phyloP scores from a whole-genome alignment of 2,329 filamentous ascomycete species.

The Exophiala sideris region DNA sequence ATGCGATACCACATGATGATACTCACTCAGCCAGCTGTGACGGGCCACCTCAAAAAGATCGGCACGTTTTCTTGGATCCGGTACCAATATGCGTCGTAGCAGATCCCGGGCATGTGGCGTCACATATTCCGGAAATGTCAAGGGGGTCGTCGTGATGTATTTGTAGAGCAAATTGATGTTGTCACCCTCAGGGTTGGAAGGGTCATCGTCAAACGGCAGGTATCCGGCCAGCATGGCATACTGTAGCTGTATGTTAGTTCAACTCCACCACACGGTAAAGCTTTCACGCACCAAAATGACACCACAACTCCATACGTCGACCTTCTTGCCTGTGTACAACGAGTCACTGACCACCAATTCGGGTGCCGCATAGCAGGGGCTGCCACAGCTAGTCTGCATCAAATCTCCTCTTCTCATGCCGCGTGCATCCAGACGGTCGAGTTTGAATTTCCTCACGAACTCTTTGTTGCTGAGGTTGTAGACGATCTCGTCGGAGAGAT shows the following conservation, averaged over 20 bases:
- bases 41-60: slow-evolving; percentile 96
- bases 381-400: slow-evolving; percentile 99
- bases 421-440: slow-evolving; percentile 73
- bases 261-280: neutral
- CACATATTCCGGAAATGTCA: slow-evolving; percentile 98
- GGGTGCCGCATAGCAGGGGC: slow-evolving; percentile 94
- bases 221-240: slow-evolving; percentile 99
- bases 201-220: slow-evolving; percentile 95
- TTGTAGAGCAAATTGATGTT: slow-evolving; percentile 99
- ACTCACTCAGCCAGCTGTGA: slow-evolving; percentile 97
- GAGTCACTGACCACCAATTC: slow-evolving; percentile 97
- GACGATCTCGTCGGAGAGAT: slow-evolving; percentile 86
- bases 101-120: slow-evolving; percentile 94
- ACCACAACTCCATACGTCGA: slow-evolving; percentile 98
- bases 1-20: slow-evolving; percentile 91
- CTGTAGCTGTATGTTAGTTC: slow-evolving; percentile 47
- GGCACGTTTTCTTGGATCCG: slow-evolving; percentile 88
- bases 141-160: slow-evolving; percentile 94
- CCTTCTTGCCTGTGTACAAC: slow-evolving; percentile 93
- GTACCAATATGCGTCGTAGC: slow-evolving; percentile 86
- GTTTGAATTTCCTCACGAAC: slow-evolving; percentile 78
- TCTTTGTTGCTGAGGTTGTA: slow-evolving; percentile 82
- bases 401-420: slow-evolving; percentile 83
- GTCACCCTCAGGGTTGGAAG: slow-evolving; percentile 95
- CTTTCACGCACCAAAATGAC: slow-evolving; percentile 81